Evolutionary conservation across 2,329 filamentous ascomycete genomes (phyloP).

Genomic region (Pyrenophora graminea): DNA sequence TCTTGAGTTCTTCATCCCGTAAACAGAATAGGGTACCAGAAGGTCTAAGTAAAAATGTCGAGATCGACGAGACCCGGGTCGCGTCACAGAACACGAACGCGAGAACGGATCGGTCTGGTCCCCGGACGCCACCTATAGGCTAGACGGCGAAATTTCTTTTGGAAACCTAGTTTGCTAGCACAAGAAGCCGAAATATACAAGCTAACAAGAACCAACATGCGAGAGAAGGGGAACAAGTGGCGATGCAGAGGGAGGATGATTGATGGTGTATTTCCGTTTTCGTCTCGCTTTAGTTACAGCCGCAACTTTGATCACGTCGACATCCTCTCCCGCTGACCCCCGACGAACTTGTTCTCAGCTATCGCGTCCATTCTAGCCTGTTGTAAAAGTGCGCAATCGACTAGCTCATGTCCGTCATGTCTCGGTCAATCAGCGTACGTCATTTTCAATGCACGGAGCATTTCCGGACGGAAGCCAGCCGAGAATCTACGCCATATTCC

Average conservation of each 20-base stretch:
- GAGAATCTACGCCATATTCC: background rate
- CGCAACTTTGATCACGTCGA: background rate
- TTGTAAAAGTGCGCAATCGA: too few relatives aligned
- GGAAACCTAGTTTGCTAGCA: background rate
- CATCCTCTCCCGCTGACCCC: background rate
- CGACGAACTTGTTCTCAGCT: too few relatives aligned
- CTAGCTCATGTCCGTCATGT: background rate
- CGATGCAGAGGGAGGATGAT: background rate
- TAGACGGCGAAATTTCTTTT: background rate
- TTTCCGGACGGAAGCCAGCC: background rate
- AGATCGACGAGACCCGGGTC: background rate
- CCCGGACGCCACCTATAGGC: background rate
- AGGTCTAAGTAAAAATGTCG: too few relatives aligned
- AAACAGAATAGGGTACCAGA: background rate
- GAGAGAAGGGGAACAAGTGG: background rate
- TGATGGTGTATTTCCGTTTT: too few relatives aligned
- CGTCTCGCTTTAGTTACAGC: background rate
- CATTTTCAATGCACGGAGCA: background rate
- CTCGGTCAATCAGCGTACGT: background rate
- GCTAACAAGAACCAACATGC: background rate
- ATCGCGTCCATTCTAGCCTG: too few relatives aligned
- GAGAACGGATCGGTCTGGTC: background rate
- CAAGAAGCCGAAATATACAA: background rate
- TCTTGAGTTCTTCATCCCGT: background rate
- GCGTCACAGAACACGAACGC: background rate